These are phyloP conservation scores for Sugiyamaella japonica DNA, from an alignment of 1,139 yeast genomes.

Conservation along the genomic window DNA sequence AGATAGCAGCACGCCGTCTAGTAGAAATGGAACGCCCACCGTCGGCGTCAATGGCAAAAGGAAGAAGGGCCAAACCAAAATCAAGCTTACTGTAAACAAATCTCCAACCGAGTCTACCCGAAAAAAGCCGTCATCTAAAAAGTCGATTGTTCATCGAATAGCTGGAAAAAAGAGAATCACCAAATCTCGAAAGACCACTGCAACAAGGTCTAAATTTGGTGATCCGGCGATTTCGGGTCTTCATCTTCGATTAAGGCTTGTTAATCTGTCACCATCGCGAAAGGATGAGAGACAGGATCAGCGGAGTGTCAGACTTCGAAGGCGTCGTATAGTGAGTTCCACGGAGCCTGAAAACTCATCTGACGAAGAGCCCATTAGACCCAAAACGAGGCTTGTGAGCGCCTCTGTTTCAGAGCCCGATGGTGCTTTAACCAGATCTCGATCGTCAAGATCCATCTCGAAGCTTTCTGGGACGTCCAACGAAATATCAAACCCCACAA, in stretches of 20 bases:
- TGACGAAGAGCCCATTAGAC: not conserved
- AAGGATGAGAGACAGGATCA: not conserved
- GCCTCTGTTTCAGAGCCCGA: not conserved
- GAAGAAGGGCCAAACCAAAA: not conserved
- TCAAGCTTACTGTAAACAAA: conserved; percentile 5
- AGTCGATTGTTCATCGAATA: not conserved
- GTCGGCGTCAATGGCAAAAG: not conserved
- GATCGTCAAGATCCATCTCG: not conserved
- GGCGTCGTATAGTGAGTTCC: not conserved
- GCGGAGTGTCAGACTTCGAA: not conserved
- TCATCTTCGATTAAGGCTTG: conserved; percentile 3
- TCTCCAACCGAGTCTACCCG: not conserved
- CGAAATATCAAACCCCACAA: not conserved
- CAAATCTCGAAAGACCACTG: not conserved
- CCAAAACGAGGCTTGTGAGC: not conserved
- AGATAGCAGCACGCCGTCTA: conserved; percentile 11
- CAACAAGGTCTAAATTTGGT: not conserved
- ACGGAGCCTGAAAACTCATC: not conserved
- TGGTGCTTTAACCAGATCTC: not conserved
- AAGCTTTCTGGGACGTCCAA: not conserved
- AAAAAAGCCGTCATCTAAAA: not conserved
- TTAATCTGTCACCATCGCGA: not conserved
- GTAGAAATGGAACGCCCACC: conserved; percentile 14
- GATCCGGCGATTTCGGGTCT: conserved; percentile 3
- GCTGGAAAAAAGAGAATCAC: not conserved